phyloP scores from a whole-genome alignment of 2,329 filamentous ascomycete genomes.

The Aspergillus fischeri region DNA sequence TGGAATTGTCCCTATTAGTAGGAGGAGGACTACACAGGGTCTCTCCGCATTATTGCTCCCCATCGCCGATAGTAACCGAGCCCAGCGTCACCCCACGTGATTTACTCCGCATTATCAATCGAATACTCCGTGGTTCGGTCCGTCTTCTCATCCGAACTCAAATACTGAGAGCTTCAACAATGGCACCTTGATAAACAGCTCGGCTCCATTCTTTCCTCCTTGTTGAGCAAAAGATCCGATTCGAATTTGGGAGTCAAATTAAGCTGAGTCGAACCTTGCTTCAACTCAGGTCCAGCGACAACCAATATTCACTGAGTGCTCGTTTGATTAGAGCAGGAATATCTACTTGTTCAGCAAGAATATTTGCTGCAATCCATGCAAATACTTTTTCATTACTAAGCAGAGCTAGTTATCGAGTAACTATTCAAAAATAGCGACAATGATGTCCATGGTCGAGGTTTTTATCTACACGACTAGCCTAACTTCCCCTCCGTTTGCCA shows the following conservation, averaged over 20 bases:
- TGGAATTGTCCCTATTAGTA: constrained; percentile 1
- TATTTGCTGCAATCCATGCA: not conserved
- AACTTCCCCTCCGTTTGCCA: not conserved
- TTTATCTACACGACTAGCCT: not conserved
- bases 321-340: not conserved
- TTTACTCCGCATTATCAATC: constrained; percentile 16
- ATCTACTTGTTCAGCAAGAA: not conserved
- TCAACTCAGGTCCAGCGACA: not conserved
- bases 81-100: constrained; percentile 21
- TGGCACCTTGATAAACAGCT: not conserved
- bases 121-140: not conserved
- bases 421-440: not conserved
- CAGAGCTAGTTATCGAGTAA: not conserved
- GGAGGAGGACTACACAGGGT: constrained; percentile 1
- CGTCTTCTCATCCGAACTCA: constrained; percentile 3
- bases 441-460: not conserved
- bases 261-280: not conserved
- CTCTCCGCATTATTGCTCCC: constrained; percentile 11
- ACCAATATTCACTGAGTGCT: not conserved
- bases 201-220: not conserved
- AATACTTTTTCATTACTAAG: not conserved
- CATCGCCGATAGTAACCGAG: constrained; percentile 23
- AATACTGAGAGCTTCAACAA: not conserved
- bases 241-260: not conserved
- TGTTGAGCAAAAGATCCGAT: not conserved